Percentiles rank a stretch among this genome's conserved stretches.
Evolutionary conservation across 495 filamentous ascomycete genomes (phyloP).

Genomic region (Annulohypoxylon nitens): DNA sequence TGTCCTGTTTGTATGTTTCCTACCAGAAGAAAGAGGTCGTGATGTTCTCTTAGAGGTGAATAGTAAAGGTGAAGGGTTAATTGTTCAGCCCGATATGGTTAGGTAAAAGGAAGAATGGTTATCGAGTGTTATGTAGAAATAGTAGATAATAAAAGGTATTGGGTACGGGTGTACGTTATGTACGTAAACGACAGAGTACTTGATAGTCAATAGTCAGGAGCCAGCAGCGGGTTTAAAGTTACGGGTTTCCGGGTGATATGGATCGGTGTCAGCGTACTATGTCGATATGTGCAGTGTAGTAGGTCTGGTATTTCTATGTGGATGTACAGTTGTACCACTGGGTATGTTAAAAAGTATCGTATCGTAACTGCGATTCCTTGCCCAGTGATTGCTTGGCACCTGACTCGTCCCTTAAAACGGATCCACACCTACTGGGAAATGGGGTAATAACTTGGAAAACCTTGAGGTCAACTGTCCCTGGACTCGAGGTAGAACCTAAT

Average conservation of each 20-base stretch:
- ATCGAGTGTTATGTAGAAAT: neutral
- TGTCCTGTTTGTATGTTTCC: neutral
- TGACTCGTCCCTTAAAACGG: slow-evolving; percentile 47
- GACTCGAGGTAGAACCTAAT: neutral
- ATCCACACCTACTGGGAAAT: slow-evolving; percentile 26
- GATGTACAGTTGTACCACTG: no score
- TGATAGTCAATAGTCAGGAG: no score
- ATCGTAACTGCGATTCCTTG: slow-evolving; percentile 37
- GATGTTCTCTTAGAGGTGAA: slow-evolving; percentile 7
- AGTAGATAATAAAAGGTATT: neutral
- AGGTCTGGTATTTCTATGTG: no score
- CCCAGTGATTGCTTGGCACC: slow-evolving; percentile 21
- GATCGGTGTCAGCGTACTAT: slow-evolving; percentile 25
- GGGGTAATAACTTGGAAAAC: slow-evolving; percentile 29
- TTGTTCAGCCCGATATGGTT: slow-evolving; percentile 38
- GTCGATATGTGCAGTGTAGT: no score
- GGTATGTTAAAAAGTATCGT: slow-evolving; percentile 13
- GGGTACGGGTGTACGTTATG: neutral
- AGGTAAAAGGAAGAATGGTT: slow-evolving; percentile 23
- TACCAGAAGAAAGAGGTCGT: slow-evolving; percentile 5
- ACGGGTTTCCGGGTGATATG: slow-evolving; percentile 24
- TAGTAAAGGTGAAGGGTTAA: neutral
- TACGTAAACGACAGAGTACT: slow-evolving; percentile 5
- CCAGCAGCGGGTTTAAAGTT: no score
- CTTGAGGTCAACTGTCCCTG: neutral